Base-by-base conservation (phyloP, 768 basidiomycete species). In the Galerina marginata region DNA sequence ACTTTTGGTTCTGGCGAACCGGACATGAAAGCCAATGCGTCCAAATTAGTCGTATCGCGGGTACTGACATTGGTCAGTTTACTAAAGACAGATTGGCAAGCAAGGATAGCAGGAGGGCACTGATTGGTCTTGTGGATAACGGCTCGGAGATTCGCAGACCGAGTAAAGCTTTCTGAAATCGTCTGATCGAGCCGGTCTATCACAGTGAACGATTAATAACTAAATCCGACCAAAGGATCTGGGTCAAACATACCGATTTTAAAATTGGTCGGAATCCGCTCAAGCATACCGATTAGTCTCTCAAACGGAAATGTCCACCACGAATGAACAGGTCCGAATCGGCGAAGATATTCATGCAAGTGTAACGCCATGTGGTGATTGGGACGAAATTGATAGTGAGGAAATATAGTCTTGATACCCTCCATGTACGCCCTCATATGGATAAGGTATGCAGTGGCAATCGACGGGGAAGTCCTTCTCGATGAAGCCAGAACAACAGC, bases 231-330 rank as follows among this genome's bases (percentile, higher is more conserved):
- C 12, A 15, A 16, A 10, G 11, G 23, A 26, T 55, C 2, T 42
- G 14, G 25, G 20, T 26, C 6, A 10, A 29, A 9, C 36, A 36
- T 37, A 60, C 76, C 74, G 56, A 65, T 55, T 14, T 70, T 65
- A 45, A 73, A 59, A 59, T 79, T 81, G 2, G 57, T 72, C 3
- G 69, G 65, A 2, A 78, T 58, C 4, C 58, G 62, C 52, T 81
- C 75, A 1, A 81, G 56, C 4, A 59, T 56, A 1, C 80, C 75
- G 38, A 80, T 79, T 9, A 79, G 56, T 0, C 66, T 61, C 59
- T 81, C 75, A 55, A 77, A 79, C 0, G 75, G 75, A 58, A 77
- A 80, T 15, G 64, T 69, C 75, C 74, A 79, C 81, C 78, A 81
- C 0, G 70, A 70, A 1, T 64, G 66, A 0, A 75, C 61, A 2